Conservation (phyloP, 805 yeast genomes). For the Suhomyces xylopsoci region DNA sequence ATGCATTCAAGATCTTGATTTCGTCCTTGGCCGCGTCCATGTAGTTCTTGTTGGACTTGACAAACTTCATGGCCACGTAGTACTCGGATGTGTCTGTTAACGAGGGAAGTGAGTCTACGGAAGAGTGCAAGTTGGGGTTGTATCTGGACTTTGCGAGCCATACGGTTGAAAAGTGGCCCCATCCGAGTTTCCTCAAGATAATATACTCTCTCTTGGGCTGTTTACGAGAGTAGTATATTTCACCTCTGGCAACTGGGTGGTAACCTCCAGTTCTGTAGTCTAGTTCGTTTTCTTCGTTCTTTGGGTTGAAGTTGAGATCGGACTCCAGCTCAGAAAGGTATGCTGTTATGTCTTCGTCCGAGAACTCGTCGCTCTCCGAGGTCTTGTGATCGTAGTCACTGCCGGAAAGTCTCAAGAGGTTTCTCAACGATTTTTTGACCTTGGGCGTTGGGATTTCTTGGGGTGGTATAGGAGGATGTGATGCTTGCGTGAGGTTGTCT, state of each 20-base stretch:
- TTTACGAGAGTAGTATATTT: constrained; percentile 43
- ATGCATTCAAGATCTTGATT: constrained; percentile 46
- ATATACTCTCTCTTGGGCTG: constrained; percentile 38
- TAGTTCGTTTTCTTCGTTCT: constrained; percentile 45
- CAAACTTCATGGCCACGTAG: constrained; percentile 64
- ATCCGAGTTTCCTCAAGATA: constrained; percentile 57
- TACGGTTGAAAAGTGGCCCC: constrained; percentile 75
- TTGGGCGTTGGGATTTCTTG: neutral
- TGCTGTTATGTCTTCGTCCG: constrained; percentile 11
- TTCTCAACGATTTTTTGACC: constrained; percentile 4
- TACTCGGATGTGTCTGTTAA: constrained; percentile 19
- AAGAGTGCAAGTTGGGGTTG: constrained; percentile 7
- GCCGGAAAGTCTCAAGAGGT: constrained; percentile 3
- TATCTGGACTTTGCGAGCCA: constrained; percentile 50
- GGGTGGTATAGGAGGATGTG: neutral
- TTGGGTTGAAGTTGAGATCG: constrained; percentile 26
- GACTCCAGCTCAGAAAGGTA: constrained; percentile 24
- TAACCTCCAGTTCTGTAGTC: constrained; percentile 64
- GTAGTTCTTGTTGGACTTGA: constrained; percentile 51
- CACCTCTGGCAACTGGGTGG: constrained; percentile 60
- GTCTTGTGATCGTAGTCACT: neutral
- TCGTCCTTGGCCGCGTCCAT: constrained; percentile 67
- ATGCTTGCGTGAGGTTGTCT: neutral
- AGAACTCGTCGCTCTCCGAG: constrained; percentile 1
- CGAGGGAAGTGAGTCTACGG: neutral